These are phyloP conservation scores for Boletus vermiculosoides DNA, from an alignment of 768 basidiomycete species.

Conservation along the genomic window DNA sequence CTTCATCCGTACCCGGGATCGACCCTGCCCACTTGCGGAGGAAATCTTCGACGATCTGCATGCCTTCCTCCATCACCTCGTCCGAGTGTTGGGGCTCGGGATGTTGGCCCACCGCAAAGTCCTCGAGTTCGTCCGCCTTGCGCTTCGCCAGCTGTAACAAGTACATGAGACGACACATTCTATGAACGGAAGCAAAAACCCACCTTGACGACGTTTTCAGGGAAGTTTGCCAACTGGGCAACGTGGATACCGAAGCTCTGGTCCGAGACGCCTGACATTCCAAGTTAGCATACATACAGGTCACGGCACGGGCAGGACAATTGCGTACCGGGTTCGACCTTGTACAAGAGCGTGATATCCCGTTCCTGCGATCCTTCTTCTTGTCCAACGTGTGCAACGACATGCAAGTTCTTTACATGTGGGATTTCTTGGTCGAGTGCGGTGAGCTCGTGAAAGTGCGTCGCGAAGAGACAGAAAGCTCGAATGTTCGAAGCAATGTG, in stretches of 20 bases:
- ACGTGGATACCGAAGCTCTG: slow-evolving; percentile 99
- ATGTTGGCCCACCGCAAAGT: slow-evolving; percentile 56
- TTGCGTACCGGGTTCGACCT: slow-evolving; percentile 70
- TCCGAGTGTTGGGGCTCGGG: slow-evolving; percentile 47
- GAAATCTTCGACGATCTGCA: slow-evolving; percentile 76
- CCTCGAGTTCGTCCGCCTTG: slow-evolving; percentile 90
- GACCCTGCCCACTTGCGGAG: slow-evolving; percentile 62
- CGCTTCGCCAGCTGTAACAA: slow-evolving; percentile 75
- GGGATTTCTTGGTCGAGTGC: slow-evolving; percentile 81
- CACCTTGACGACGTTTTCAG: slow-evolving; percentile 88
- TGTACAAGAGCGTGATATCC: slow-evolving; percentile 81
- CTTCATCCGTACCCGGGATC: slow-evolving; percentile 36
- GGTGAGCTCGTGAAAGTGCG: slow-evolving; percentile 97
- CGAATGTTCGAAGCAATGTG: slow-evolving; percentile 91
- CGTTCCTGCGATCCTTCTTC: slow-evolving; percentile 48
- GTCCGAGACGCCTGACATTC: slow-evolving; percentile 73
- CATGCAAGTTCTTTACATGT: slow-evolving; percentile 93
- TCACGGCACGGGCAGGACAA: not conserved
- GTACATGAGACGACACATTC: not conserved
- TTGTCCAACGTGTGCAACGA: slow-evolving; percentile 84
- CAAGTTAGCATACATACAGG: not conserved
- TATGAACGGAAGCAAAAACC: slow-evolving; percentile 4
- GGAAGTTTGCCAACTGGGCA: slow-evolving; percentile 96
- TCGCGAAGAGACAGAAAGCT: slow-evolving; percentile 95
- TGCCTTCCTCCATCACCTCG: slow-evolving; percentile 73